Evolutionary conservation across 192 early-diverging fungal genomes (phyloP).

Genomic region (Backusella morwellensis): DNA sequence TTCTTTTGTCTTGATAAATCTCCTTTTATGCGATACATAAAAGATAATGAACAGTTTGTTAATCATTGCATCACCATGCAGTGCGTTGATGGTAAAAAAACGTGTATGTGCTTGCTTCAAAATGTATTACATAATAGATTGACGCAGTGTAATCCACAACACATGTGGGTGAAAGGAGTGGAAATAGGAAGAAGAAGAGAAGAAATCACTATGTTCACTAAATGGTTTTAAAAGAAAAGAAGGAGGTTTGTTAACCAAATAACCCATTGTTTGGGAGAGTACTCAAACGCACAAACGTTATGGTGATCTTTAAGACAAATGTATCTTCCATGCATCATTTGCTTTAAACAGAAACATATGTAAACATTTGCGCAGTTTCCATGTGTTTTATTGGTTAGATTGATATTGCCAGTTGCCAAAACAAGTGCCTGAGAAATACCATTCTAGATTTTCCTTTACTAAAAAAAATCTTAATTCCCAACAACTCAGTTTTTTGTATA

Average conservation of each 20-base stretch:
- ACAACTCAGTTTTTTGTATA: not conserved
- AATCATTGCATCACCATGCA: not conserved
- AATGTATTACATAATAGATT: not conserved
- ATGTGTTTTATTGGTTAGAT: not conserved
- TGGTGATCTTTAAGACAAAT: not conserved
- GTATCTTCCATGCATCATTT: not conserved
- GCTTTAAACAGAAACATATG: not conserved
- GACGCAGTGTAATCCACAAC: not conserved
- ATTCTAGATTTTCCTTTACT: not conserved
- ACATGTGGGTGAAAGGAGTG: not conserved
- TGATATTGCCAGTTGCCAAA: not conserved
- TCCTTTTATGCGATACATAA: constrained; percentile 19
- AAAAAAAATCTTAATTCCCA: not conserved
- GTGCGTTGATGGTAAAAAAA: not conserved
- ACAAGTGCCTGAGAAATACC: not conserved
- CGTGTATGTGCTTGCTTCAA: not conserved
- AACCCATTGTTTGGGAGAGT: not conserved
- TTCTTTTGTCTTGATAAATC: not conserved
- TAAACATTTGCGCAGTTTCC: not conserved
- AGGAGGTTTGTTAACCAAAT: not conserved
- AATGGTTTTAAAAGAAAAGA: not conserved
- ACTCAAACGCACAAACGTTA: not conserved
- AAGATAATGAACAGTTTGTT: not conserved
- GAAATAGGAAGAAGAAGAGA: not conserved
- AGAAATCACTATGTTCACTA: not conserved